phyloP scores from a whole-genome alignment of 2,329 filamentous ascomycete species.

The Verticillium nubilum region DNA sequence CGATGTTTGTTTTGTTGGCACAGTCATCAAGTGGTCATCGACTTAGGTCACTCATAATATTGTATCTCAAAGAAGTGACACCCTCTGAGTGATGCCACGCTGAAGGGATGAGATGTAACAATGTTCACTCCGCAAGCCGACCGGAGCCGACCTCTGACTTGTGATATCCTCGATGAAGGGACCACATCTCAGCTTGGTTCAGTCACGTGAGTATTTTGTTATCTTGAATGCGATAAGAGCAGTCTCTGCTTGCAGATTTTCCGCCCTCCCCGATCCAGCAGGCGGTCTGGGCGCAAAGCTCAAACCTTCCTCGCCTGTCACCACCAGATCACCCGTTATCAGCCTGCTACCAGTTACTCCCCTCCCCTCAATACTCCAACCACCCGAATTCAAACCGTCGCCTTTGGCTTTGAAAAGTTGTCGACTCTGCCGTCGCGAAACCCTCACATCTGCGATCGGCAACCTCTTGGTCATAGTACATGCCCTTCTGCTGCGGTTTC shows the following conservation, averaged over 20 bases:
- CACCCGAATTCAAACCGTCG: not conserved
- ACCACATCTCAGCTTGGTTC: too few species aligned
- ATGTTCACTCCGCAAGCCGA: too few species aligned
- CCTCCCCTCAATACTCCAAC: not conserved
- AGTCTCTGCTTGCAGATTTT: not conserved
- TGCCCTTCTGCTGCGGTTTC: not conserved
- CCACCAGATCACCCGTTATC: not conserved
- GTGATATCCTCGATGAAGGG: not conserved
- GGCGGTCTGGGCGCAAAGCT: constrained; percentile 9
- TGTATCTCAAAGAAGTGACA: too few species aligned
- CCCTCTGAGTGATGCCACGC: too few species aligned
- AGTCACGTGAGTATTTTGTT: not conserved
- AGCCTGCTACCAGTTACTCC: not conserved
- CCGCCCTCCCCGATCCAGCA: not conserved
- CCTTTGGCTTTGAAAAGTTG: not conserved
- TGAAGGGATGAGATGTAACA: too few species aligned
- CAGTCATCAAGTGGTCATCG: too few species aligned
- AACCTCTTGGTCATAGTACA: not conserved
- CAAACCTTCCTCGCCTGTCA: constrained; percentile 5
- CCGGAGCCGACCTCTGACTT: too few species aligned
- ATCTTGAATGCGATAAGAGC: not conserved
- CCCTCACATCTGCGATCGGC: not conserved
- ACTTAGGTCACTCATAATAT: too few species aligned
- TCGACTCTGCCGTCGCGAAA: not conserved
- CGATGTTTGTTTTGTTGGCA: too few species aligned